A percentile compares a stretch with the other conserved stretches of the same genome.
phyloP scores from a whole-genome alignment of 352 stramenopile genomes.

The Thalassiosira hispida region DNA sequence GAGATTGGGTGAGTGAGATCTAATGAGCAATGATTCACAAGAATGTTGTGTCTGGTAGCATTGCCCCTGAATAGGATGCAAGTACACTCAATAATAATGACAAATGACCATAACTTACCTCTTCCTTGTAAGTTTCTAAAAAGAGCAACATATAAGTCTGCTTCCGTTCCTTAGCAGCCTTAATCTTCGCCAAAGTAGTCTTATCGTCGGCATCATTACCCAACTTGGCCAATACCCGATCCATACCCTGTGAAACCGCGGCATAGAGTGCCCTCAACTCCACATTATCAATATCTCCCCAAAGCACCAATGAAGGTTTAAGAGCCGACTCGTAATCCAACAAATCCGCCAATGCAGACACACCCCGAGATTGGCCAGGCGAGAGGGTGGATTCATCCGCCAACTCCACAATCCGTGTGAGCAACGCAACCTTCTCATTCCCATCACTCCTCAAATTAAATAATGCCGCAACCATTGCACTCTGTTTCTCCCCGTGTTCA shows the following conservation, averaged over 20 bases:
- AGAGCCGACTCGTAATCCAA: constrained; percentile 53
- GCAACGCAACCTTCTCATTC: constrained; percentile 66
- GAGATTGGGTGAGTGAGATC: too few relatives aligned
- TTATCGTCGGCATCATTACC: constrained; percentile 20
- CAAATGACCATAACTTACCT: constrained; percentile 34
- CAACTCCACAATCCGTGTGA: constrained; percentile 70
- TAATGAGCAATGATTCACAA: too few relatives aligned
- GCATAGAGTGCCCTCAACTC: constrained; percentile 62
- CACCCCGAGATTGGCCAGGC: constrained; percentile 29
- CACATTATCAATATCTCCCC: constrained; percentile 22
- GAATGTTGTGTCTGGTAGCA: not conserved
- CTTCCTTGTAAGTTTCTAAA: constrained; percentile 71
- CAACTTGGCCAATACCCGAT: constrained; percentile 38
- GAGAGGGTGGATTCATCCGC: constrained; percentile 44
- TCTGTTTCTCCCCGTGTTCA: constrained; percentile 43
- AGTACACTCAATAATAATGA: too few relatives aligned
- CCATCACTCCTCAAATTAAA: constrained; percentile 78
- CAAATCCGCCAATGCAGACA: constrained; percentile 48
- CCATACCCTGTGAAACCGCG: constrained; percentile 55
- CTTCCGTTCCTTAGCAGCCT: constrained; percentile 50
- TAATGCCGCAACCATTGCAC: constrained; percentile 68
- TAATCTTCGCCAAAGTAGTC: constrained; percentile 30
- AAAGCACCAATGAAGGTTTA: constrained; percentile 35
- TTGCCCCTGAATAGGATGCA: too few relatives aligned
- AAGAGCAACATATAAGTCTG: constrained; percentile 76